Evolutionary conservation across 202 grass and related monocot species (phyloP).

Genomic region (Musa balbisiana): DNA sequence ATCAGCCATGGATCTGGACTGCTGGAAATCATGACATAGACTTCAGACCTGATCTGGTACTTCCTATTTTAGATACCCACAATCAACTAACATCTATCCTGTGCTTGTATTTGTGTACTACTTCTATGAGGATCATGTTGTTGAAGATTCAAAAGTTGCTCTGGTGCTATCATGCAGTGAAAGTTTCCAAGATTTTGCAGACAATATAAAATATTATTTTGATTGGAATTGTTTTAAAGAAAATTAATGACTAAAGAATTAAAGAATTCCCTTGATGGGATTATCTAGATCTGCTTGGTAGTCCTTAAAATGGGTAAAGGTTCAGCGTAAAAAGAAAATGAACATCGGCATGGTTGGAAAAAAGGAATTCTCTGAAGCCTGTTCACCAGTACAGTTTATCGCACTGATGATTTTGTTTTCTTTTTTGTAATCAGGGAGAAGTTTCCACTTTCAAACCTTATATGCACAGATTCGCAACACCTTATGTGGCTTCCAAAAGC

Average conservation of each 20-base stretch:
- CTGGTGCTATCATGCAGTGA: background rate
- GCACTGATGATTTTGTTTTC: conserved; percentile 7
- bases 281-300: too few relatives aligned
- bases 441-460: conserved; percentile 68
- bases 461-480: conserved; percentile 61
- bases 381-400: background rate
- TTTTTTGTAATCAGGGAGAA: conserved; percentile 57
- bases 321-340: too few relatives aligned
- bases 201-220: too few relatives aligned
- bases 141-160: too few relatives aligned
- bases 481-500: conserved; percentile 72
- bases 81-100: background rate
- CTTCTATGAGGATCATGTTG: too few relatives aligned
- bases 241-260: too few relatives aligned
- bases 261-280: too few relatives aligned
- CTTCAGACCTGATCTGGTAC: conserved; percentile 82
- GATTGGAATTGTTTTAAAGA: too few relatives aligned
- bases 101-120: background rate
- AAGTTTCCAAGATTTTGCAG: too few relatives aligned
- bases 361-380: too few relatives aligned
- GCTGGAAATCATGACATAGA: conserved; percentile 95
- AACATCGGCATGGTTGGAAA: too few relatives aligned
- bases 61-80: background rate
- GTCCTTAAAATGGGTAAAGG: too few relatives aligned
- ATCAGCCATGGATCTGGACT: conserved; percentile 87